Percentiles rank a stretch among this genome's conserved stretches.
Conservation (phyloP, 768 basidiomycete genomes). For the Hericium coralloides region DNA sequence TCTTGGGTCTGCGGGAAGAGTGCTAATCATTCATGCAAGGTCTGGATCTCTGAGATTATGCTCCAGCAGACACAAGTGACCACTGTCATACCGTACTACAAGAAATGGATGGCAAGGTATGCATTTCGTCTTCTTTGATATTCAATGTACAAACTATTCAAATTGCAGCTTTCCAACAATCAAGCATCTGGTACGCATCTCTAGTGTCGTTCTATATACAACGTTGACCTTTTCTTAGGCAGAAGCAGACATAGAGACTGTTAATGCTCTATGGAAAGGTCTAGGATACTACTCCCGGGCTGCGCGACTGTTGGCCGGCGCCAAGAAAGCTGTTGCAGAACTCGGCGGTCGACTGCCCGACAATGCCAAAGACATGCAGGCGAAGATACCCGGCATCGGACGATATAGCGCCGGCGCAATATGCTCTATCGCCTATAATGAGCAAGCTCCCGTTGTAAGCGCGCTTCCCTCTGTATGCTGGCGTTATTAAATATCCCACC, state of each 20-base stretch:
- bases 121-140: constrained; percentile 15
- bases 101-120: constrained; percentile 76
- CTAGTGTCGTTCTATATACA: constrained; percentile 5
- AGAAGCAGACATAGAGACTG: constrained; percentile 65
- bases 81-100: constrained; percentile 93
- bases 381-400: constrained; percentile 79
- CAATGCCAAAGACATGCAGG: constrained; percentile 74
- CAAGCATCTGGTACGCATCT: constrained; percentile 44
- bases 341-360: constrained; percentile 66
- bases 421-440: constrained; percentile 82
- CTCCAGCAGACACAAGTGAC: constrained; percentile 91
- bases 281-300: constrained; percentile 88
- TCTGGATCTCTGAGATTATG: constrained; percentile 93
- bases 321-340: constrained; percentile 64
- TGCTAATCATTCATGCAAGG: constrained; percentile 30
- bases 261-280: constrained; percentile 88
- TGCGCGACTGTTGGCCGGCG: constrained; percentile 72
- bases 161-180: constrained; percentile 70
- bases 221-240: constrained; percentile 33
- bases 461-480: constrained; percentile 6
- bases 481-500: background rate
- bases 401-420: constrained; percentile 84
- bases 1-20: background rate
- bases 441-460: constrained; percentile 75
- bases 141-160: background rate